phyloP scores from a whole-genome alignment of 108 stramenopile genomes.

The Nitzschia sp. region DNA sequence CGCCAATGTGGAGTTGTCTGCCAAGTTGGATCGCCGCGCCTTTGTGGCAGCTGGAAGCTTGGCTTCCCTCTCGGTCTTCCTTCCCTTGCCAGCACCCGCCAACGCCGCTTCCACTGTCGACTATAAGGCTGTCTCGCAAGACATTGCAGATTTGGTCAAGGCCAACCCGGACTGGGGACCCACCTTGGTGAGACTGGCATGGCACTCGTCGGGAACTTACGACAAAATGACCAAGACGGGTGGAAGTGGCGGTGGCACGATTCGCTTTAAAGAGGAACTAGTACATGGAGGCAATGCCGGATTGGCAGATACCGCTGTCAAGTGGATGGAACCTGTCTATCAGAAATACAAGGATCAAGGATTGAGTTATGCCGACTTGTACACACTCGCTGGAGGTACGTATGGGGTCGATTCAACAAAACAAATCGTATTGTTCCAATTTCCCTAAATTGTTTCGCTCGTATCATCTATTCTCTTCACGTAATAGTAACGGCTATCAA shows the following conservation, averaged over 20 bases:
- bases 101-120: neutral
- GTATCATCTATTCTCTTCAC: neutral
- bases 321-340: conserved; percentile 53
- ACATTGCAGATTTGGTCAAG: conserved; percentile 56
- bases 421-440: neutral
- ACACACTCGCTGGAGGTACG: conserved; percentile 61
- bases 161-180: conserved; percentile 39
- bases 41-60: neutral
- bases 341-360: conserved; percentile 68
- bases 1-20: no score
- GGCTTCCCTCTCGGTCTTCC: neutral
- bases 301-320: conserved; percentile 49
- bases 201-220: conserved; percentile 81
- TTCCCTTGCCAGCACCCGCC: neutral
- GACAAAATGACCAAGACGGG: conserved; percentile 55
- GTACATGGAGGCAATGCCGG: conserved; percentile 78
- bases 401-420: conserved; percentile 59
- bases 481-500: conserved; percentile 56
- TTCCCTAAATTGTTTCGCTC: conserved; percentile 7
- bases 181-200: conserved; percentile 59
- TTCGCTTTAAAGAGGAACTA: conserved; percentile 61
- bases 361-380: conserved; percentile 81
- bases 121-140: conserved; percentile 35
- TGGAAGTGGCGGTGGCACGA: conserved; percentile 60
- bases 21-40: neutral